These are phyloP conservation scores for Platismatia glauca DNA, from an alignment of 495 filamentous ascomycete species.

Conservation along the genomic window DNA sequence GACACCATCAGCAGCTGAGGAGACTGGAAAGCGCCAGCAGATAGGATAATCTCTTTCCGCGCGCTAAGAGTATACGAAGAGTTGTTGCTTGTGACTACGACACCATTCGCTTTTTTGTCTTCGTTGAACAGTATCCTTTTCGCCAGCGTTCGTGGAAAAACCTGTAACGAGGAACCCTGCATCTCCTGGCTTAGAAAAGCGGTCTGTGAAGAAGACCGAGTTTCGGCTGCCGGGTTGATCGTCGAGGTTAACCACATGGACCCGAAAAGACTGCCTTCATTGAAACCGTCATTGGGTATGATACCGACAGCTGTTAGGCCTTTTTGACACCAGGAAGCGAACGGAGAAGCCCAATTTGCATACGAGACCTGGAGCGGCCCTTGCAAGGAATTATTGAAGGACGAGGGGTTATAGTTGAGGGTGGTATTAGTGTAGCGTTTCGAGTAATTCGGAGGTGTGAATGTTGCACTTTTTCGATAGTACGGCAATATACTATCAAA, in stretches of 20 bases:
- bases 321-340: conserved; percentile 29
- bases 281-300: conserved; percentile 27
- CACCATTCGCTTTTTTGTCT: conserved; percentile 1
- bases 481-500: conserved; percentile 46
- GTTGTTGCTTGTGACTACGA: conserved; percentile 20
- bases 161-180: conserved; percentile 17
- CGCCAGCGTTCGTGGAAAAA: conserved; percentile 15
- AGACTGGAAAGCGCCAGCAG: conserved; percentile 48
- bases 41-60: conserved; percentile 48
- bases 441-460: conserved; percentile 23
- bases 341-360: conserved; percentile 27
- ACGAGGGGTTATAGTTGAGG: conserved; percentile 25
- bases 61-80: conserved; percentile 9
- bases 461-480: conserved; percentile 37
- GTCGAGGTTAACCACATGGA: conserved; percentile 17
- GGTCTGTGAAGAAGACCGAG: conserved; percentile 24
- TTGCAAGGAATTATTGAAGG: conserved; percentile 21
- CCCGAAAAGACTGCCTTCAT: conserved; percentile 30
- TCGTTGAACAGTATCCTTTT: conserved; percentile 17
- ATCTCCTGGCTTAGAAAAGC: conserved; percentile 24
- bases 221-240: conserved; percentile 21
- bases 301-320: conserved; percentile 32
- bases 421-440: conserved; percentile 18
- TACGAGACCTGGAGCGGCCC: conserved; percentile 33
- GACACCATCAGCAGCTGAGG: conserved; percentile 54